Base-by-base conservation (phyloP, 352 stramenopile species). In the Pythium utonaiense region DNA sequence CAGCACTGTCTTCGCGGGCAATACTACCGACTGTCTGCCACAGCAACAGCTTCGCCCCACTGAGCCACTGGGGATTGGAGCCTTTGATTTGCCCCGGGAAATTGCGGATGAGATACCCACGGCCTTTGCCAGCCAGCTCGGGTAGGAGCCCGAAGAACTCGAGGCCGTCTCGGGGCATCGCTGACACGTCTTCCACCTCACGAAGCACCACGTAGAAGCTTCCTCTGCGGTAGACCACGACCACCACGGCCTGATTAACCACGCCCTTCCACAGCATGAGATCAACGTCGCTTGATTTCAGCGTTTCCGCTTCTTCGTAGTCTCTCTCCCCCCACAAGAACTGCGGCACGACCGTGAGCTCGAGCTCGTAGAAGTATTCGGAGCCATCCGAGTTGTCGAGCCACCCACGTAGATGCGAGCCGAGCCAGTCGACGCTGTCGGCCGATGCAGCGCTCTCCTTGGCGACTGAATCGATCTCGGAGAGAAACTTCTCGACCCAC, bases 281-380 rank as follows among this genome's bases (percentile, higher is more conserved):
- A 4, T 77, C 73, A 3, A 84, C 49, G 27, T 64, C 59, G 13
- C 47, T 53, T 10, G 19, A 44, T 14, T 57, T 25, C 0, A 62
- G 31, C 5, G 76, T 62, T 3, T 69, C 55, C 0, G 42, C 57
- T 14, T 67, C 48, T 54, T 67, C 58, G 9, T 63, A 31, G 30
- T 52, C 33, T 21, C 44, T 49, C 33, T 28, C 48, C 58, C 33
- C 65, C 42, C 9, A 73, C 53, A 61, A 57, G 27, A 40, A 36
- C 28, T 31, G 22, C 7, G 48, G 48, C 3, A 49, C 17, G 45
- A 71, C 54, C 6, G 30, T 36, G 0, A 86, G 61, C 38, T 86
- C 80, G 4, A 89, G 64, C 64, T 89, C 79, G 24, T 83, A 89
- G 48, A 89, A 88, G 1, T 68, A 74, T 38, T 89, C 80, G 1